Conservation (phyloP, 306 rosid genomes). For the Amphicarpaea edgeworthii region DNA sequence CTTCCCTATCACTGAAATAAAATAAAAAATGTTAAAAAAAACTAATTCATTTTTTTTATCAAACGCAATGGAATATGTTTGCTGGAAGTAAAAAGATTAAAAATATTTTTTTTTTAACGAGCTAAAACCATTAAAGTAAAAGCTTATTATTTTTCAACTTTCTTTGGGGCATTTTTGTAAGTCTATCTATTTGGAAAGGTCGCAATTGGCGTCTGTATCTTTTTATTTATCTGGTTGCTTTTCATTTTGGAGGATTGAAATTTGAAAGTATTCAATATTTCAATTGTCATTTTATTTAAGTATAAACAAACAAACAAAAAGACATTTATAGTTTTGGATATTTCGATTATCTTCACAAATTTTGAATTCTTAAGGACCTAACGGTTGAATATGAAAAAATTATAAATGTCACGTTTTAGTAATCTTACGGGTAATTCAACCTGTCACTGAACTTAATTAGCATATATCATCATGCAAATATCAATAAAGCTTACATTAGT, state of each 20-base stretch:
- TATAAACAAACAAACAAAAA: background rate
- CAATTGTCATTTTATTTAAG: background rate
- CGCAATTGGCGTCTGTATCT: background rate
- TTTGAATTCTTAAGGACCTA: too few relatives aligned
- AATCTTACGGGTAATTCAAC: too few relatives aligned
- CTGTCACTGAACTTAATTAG: background rate
- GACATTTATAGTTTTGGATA: background rate
- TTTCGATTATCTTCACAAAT: background rate
- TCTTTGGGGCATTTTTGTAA: background rate
- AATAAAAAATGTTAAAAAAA: too few relatives aligned
- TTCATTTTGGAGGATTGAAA: too few relatives aligned
- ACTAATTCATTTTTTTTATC: too few relatives aligned
- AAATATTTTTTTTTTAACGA: too few relatives aligned
- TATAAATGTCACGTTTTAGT: too few relatives aligned
- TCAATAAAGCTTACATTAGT: background rate
- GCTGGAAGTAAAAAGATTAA: too few relatives aligned
- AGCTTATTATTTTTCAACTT: background rate
- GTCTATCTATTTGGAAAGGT: background rate
- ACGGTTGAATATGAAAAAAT: too few relatives aligned
- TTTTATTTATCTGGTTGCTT: background rate
- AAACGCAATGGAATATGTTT: too few relatives aligned
- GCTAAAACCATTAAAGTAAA: background rate
- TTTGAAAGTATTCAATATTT: too few relatives aligned
- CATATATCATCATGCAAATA: background rate
- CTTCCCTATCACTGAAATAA: too few relatives aligned